Conservation (phyloP, 2,329 filamentous ascomycete genomes). For the Chaetomiaceae sp. region DNA sequence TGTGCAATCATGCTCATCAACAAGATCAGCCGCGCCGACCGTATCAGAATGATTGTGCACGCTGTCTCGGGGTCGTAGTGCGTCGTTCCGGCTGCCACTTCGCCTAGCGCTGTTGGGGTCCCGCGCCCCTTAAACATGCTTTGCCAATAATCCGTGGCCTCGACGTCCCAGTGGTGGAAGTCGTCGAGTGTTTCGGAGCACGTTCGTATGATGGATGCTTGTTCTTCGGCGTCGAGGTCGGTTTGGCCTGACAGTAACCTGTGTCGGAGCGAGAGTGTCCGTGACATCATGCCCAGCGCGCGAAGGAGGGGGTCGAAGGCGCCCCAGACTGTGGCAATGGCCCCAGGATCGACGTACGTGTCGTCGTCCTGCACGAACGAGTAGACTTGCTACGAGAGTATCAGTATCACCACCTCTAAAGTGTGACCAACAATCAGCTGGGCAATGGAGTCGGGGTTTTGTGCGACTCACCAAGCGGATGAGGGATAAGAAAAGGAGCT, state of each 20-base stretch:
- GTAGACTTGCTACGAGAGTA: conserved; percentile 29
- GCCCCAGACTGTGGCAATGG: conserved; percentile 28
- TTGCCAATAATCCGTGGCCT: conserved; percentile 31
- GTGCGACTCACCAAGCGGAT: conserved; percentile 28
- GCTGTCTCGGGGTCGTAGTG: conserved; percentile 32
- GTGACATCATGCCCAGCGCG: conserved; percentile 30
- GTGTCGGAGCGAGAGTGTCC: conserved; percentile 23
- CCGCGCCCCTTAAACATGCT: conserved; percentile 29
- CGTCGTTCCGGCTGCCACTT: conserved; percentile 19
- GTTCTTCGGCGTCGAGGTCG: neutral
- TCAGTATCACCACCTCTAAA: neutral
- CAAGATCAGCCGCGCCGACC: conserved; percentile 31
- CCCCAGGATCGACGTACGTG: conserved; percentile 30
- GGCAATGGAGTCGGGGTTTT: too few relatives aligned
- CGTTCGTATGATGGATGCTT: neutral
- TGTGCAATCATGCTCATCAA: conserved; percentile 29
- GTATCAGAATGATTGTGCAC: conserved; percentile 31
- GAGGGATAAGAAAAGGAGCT: conserved; percentile 30
- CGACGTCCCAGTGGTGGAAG: conserved; percentile 30
- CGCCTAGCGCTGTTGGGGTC: conserved; percentile 28
- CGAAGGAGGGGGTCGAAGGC: conserved; percentile 30
- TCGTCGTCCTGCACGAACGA: conserved; percentile 31
- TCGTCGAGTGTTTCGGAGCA: conserved; percentile 30
- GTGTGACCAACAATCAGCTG: too few relatives aligned
- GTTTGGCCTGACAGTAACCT: neutral